Evolutionary conservation across 148 eudicot genomes (phyloP).

Genomic region (Dianthus caryophyllus): DNA sequence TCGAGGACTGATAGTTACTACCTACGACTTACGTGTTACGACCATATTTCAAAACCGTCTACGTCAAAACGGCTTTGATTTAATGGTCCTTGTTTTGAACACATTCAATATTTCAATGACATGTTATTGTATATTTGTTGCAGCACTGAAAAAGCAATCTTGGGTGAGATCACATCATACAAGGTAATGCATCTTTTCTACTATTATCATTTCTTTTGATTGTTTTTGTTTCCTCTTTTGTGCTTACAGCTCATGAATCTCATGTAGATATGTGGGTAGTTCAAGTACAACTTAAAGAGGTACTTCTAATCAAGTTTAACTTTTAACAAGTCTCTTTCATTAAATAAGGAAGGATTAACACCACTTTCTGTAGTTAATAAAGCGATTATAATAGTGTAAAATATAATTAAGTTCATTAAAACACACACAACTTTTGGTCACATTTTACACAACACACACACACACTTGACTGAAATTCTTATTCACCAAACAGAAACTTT

Average conservation of each 20-base stretch:
- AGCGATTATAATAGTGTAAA: neutral
- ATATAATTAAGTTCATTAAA: conserved; percentile 1
- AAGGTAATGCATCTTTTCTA: conserved; percentile 17
- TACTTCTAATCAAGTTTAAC: conserved; percentile 15
- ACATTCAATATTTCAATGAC: neutral
- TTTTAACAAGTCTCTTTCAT: conserved; percentile 26
- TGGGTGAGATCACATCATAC: conserved; percentile 14
- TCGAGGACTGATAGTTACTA: neutral
- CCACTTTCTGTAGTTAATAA: neutral
- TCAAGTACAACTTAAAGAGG: conserved; percentile 6
- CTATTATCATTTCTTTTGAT: conserved; percentile 10
- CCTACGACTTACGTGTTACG: neutral
- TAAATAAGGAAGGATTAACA: neutral
- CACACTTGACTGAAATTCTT: conserved; percentile 5
- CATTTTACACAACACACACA: conserved; percentile 2
- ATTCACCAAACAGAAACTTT: conserved; percentile 16
- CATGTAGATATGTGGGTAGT: conserved; percentile 17
- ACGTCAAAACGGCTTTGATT: neutral
- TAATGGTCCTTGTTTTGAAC: conserved; percentile 2
- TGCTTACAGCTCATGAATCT: conserved; percentile 18
- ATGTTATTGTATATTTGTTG: neutral
- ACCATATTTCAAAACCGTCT: neutral
- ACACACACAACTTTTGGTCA: conserved; percentile 20
- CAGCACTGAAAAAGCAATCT: conserved; percentile 10
- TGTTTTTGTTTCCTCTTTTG: neutral